These are phyloP conservation scores for Nicotiana benthamiana DNA, from an alignment of 257 asterid species.

Conservation along the genomic window DNA sequence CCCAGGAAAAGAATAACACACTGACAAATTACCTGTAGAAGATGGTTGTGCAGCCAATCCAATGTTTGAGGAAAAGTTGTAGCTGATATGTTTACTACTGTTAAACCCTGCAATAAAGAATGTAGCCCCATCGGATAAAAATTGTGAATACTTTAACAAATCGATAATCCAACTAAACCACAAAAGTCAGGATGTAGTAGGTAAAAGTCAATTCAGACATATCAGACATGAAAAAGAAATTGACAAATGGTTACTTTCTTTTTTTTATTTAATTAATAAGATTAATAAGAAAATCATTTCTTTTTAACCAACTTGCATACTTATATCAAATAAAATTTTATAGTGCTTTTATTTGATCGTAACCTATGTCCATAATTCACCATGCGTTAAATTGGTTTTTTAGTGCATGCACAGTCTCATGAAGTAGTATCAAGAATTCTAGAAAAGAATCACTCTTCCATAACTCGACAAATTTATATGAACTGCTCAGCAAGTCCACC, in stretches of 20 bases:
- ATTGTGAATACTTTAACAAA: not conserved
- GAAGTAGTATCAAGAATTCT: not conserved
- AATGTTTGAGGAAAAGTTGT: conserved; percentile 94
- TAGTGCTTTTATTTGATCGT: not conserved
- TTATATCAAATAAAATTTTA: not conserved
- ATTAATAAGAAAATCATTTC: not conserved
- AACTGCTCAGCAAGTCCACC: not conserved
- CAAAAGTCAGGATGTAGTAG: not conserved
- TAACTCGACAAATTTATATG: not conserved
- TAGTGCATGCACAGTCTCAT: not conserved
- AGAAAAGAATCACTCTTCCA: not conserved
- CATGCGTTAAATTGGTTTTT: not conserved
- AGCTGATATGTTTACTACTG: conserved; percentile 84
- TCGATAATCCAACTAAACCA: conserved; percentile 8
- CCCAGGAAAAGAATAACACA: conserved; percentile 6
- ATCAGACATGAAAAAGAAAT: not conserved
- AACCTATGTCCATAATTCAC: not conserved
- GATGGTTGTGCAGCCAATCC: conserved; percentile 95
- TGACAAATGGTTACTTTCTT: not conserved
- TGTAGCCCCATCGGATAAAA: not conserved
- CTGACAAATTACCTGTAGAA: conserved; percentile 65
- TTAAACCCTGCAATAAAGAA: conserved; percentile 53
- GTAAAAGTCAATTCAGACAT: not conserved
- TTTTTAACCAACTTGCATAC: not conserved
- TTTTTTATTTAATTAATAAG: not conserved